A percentile compares a stretch with the other conserved stretches of the same genome.
Conservation (phyloP, 352 stramenopile genomes). For the Globisporangium solare region DNA sequence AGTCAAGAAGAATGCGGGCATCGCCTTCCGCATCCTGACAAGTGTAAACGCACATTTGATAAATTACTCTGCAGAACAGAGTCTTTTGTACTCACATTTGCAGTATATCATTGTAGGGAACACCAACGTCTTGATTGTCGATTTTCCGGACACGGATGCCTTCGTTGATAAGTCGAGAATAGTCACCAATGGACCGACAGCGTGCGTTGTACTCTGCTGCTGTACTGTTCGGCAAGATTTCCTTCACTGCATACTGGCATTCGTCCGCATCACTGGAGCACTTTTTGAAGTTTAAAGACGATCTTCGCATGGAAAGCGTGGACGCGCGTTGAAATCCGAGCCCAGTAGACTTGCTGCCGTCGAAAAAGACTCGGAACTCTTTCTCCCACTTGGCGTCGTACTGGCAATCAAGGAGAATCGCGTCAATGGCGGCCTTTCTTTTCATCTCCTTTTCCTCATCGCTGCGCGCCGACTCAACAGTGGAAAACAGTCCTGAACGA, state of each 20-base stretch:
- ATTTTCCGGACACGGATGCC: conserved; percentile 40
- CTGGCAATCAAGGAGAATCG: conserved; percentile 12
- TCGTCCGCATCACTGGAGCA: too few species aligned
- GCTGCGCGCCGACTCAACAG: background rate
- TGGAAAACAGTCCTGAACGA: conserved; percentile 25
- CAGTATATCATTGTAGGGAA: conserved; percentile 43
- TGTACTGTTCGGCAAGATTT: conserved; percentile 33
- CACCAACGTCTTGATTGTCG: conserved; percentile 34
- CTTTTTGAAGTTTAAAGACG: too few species aligned
- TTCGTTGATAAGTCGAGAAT: conserved; percentile 38
- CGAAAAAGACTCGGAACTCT: conserved; percentile 58
- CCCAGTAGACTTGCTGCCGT: conserved; percentile 40
- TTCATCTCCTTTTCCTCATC: conserved; percentile 20
- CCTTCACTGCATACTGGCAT: conserved; percentile 41
- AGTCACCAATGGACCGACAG: conserved; percentile 34
- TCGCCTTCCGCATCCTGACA: conserved; percentile 42
- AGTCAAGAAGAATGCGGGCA: conserved; percentile 36
- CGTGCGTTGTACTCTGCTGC: conserved; percentile 52
- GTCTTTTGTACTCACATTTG: conserved; percentile 20
- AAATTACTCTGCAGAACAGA: too few species aligned
- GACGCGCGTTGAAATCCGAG: conserved; percentile 31
- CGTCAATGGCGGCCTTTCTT: conserved; percentile 4
- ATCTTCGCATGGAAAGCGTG: too few species aligned
- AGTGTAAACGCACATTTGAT: background rate
- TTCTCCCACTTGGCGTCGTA: conserved; percentile 34